Evolutionary conservation across 75 land plant species (phyloP), one percentile per base, ranked within the genome.

Genomic region (Sequoia sempervirens): DNA sequence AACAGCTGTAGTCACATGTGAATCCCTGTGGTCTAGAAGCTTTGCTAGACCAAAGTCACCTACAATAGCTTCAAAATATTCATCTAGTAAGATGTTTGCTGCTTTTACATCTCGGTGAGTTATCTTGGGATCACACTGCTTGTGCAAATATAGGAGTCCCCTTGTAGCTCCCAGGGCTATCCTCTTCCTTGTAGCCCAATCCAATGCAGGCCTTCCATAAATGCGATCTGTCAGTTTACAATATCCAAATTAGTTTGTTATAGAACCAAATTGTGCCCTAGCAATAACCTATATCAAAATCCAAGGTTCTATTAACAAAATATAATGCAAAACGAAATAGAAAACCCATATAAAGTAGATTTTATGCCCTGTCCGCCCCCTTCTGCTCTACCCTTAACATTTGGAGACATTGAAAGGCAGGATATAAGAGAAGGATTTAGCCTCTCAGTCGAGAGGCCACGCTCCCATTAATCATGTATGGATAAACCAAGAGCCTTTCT

Each of bases 61-160:
- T 4, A 93, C 94, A 38, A 93, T 86, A 38, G 92, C 93, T 75
- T 93, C 92, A 82, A 86, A 91, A 58, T 87, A 90, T 40, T 95
- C 97, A 86, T 95, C 95, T 53, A 95, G 97, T 84, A 95, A 85
- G 81, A 97, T 93, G 34, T 97, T 97, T 45, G 95, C 94, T 40
- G 99, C 97, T 84, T 97, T 97, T 45, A 97, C 99, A 87, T 97
- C 99, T 40, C 96, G 88, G 84, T 96, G 98, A 54, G 94, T 93
- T 68, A 96, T 96, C 90, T 96, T 96, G n/a, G 96, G 98, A 84
- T 96, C 95, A 86, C 94, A 94, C 80, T 96, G 94, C 88, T 92
- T 94, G 46, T 94, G 98, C 15, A 94, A 88, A 82, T 94, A 94
- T 26, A 92, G 69, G 9, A 94, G 69, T 17, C 95, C 99, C 74